A percentile compares a stretch with the other conserved stretches of the same genome.
Evolutionary conservation across 495 filamentous ascomycete species (phyloP).

Genomic region (Penicillium goetzii): DNA sequence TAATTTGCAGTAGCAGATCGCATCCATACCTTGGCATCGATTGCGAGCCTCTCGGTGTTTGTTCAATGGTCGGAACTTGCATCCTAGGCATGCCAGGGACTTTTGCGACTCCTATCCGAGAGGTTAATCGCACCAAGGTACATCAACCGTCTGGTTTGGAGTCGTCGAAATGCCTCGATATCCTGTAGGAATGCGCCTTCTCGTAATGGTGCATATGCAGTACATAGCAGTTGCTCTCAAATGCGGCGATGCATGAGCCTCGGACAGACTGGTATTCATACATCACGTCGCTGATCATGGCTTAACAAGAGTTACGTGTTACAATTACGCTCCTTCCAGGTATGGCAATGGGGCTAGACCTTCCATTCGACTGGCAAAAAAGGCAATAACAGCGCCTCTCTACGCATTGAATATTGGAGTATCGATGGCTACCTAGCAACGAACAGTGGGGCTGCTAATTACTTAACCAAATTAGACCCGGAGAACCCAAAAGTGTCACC

Average conservation of each 20-base stretch:
- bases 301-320: constrained; percentile 8
- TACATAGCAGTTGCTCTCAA: constrained; percentile 11
- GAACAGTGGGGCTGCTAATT: constrained; percentile 3
- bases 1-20: constrained; percentile 25
- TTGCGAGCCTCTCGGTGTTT: constrained; percentile 8
- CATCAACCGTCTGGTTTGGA: background rate
- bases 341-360: background rate
- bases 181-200: constrained; percentile 16
- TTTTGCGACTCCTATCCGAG: background rate
- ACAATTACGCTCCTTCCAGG: constrained; percentile 5
- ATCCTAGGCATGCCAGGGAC: constrained; percentile 26
- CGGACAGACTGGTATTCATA: constrained; percentile 13
- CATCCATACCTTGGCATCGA: constrained; percentile 17
- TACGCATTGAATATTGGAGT: background rate
- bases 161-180: constrained; percentile 11
- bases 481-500: background rate
- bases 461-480: constrained; percentile 6
- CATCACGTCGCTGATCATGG: constrained; percentile 22
- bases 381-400: background rate
- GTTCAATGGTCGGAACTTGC: constrained; percentile 14
- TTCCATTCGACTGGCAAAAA: background rate
- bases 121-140: background rate
- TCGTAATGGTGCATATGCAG: background rate
- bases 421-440: background rate
- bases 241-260: constrained; percentile 19